Conservation (phyloP, 176 grass and related monocot species). For the Panicum miliaceum region DNA sequence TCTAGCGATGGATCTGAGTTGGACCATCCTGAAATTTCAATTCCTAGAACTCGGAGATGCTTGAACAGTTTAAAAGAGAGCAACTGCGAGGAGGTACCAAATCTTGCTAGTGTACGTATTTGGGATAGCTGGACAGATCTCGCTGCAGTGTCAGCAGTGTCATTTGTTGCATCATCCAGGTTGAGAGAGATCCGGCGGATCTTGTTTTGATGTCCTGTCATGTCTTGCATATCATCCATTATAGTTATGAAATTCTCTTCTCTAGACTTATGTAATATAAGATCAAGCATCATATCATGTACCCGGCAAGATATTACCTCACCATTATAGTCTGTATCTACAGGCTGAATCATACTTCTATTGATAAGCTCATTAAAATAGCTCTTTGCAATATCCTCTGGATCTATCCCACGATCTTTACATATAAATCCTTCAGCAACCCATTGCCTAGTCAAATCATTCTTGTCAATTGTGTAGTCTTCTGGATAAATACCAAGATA, state of each 20-base stretch:
- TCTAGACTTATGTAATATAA: conserved; percentile 21
- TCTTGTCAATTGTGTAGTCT: not conserved
- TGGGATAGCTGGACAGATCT: not conserved
- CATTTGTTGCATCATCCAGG: not conserved
- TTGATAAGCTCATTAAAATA: conserved; percentile 45
- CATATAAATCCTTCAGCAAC: conserved; percentile 47
- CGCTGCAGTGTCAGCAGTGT: too few species aligned
- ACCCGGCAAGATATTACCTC: not conserved
- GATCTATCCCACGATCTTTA: not conserved
- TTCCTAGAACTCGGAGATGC: not conserved
- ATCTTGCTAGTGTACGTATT: not conserved
- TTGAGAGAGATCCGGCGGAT: not conserved
- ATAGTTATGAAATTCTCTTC: conserved; percentile 48
- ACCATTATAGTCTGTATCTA: not conserved
- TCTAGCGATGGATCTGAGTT: not conserved
- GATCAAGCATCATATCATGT: conserved; percentile 41
- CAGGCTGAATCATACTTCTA: conserved; percentile 35
- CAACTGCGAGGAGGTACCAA: not conserved
- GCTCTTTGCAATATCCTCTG: conserved; percentile 14
- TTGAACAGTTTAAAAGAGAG: not conserved
- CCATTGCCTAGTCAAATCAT: conserved; percentile 42
- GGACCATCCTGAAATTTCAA: not conserved
- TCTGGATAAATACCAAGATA: conserved; percentile 50
- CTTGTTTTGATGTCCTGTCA: not conserved
- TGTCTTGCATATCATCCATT: not conserved